A percentile compares a stretch with the other conserved stretches of the same genome.
phyloP scores from a whole-genome alignment of 1,284 basidiomycete species.

The Leccinum angustisporum region DNA sequence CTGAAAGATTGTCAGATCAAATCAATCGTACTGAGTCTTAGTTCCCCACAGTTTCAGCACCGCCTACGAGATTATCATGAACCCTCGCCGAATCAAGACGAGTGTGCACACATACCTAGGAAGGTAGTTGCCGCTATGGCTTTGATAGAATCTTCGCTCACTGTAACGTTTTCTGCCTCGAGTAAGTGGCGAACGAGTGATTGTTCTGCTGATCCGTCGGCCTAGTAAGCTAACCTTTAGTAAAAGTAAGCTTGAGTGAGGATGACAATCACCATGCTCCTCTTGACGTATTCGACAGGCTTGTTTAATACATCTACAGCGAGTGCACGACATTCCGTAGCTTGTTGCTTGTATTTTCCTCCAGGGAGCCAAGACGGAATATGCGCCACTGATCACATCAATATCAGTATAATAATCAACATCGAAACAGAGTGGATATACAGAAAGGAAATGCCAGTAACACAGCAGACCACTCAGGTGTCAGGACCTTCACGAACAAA shows the following conservation, averaged over 20 bases:
- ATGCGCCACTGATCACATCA: constrained; percentile 19
- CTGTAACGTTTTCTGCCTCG: background rate
- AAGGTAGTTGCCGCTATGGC: constrained; percentile 28
- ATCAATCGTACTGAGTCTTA: background rate
- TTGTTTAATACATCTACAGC: constrained; percentile 28
- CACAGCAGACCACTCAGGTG: constrained; percentile 25
- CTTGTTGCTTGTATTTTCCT: constrained; percentile 28
- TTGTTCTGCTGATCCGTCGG: constrained; percentile 19
- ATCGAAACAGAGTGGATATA: constrained; percentile 12
- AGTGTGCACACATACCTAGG: constrained; percentile 19
- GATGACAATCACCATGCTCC: constrained; percentile 29
- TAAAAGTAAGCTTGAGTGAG: background rate
- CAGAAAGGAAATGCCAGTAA: constrained; percentile 25
- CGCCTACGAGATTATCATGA: constrained; percentile 20
- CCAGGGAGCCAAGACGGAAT: constrained; percentile 42
- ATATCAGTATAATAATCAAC: constrained; percentile 21
- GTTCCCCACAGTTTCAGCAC: constrained; percentile 29
- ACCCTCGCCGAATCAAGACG: background rate
- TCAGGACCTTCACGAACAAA: constrained; percentile 17
- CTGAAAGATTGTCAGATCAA: constrained; percentile 11
- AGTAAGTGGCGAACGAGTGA: constrained; percentile 26
- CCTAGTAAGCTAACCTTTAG: constrained; percentile 10
- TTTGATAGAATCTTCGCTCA: constrained; percentile 17
- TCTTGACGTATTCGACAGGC: constrained; percentile 33
- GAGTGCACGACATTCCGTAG: constrained; percentile 26